Base-by-base conservation (phyloP, 2,329 filamentous ascomycete genomes). In the Cladosporium sp. region DNA sequence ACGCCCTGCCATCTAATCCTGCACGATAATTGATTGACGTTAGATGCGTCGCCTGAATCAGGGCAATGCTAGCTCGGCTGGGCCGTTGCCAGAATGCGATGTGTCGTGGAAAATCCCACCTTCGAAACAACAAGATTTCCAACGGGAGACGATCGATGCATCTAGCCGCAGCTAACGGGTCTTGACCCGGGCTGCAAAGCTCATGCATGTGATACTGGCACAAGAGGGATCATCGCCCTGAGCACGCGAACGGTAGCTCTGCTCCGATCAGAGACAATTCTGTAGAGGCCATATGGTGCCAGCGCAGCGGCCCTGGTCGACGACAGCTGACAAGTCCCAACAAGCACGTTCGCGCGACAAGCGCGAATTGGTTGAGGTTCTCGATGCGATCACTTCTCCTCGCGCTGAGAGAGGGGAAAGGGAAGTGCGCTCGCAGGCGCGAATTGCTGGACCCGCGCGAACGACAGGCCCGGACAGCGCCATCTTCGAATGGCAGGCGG, bases 401-500 rank as follows among this genome's bases (percentile, higher is more conserved):
- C 55, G 31, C 12, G 55, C 55, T 57, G 55, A 40, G 31, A n/a
- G 31, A 40, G 33, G 55, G 33, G 33, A 28, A 29, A n/a, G 23
- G 49, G 10, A 50, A 53, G 29, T 53, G 44, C 40, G 29, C 21
- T 50, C 44, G 21, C 49, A 62, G 40, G 44, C 28, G 31, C 44
- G 49, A 53, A 53, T 50, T 31, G 35, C 31, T 50, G 49, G 49
- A 29, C 44, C 29, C 59, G 44, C 59, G 49, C 40, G 44, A 35
- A 52, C 59, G n/a, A 28, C 44, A 26, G 40, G 44, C 21, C 55
- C 53, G 67, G 61, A 64, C 66, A 66, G 65, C 67, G 69, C 69
- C 69, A 67, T 65, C 67, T 52, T 68, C 70, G 69, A 73, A 73
- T 74, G 65, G 68, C 49, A 70, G 66, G 60, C 65, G 62, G 67